Conservation (phyloP, 2,329 filamentous ascomycete genomes). For the Colletotrichum acutatum region DNA sequence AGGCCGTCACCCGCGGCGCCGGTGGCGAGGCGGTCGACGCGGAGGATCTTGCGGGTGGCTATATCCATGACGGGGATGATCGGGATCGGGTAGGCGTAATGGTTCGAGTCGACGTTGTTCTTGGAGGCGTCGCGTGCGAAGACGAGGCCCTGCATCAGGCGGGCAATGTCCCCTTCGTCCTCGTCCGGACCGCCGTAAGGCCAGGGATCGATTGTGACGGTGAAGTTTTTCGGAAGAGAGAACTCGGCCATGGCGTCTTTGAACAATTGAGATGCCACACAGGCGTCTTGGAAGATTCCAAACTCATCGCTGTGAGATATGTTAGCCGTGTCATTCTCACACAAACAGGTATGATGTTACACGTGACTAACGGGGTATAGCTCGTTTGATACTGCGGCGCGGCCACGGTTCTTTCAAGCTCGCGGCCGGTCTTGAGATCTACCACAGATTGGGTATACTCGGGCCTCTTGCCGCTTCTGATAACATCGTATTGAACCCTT, state of each 20-base stretch:
- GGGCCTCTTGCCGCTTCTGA: slow-evolving; percentile 42
- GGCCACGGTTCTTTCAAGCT: slow-evolving; percentile 43
- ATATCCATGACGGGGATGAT: slow-evolving; percentile 70
- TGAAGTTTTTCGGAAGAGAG: slow-evolving; percentile 55
- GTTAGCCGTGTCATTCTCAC: neutral
- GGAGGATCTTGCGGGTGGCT: slow-evolving; percentile 63
- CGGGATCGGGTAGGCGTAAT: slow-evolving; percentile 71
- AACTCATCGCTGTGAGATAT: slow-evolving; percentile 49
- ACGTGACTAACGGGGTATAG: slow-evolving; percentile 44
- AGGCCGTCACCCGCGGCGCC: slow-evolving; percentile 59
- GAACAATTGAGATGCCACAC: slow-evolving; percentile 56
- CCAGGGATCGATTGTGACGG: slow-evolving; percentile 66
- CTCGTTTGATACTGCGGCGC: slow-evolving; percentile 49
- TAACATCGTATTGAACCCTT: slow-evolving; percentile 57
- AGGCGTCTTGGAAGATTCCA: slow-evolving; percentile 50
- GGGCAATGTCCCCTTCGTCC: slow-evolving; percentile 49
- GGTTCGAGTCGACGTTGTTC: slow-evolving; percentile 66
- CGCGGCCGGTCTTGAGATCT: slow-evolving; percentile 46
- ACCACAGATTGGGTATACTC: slow-evolving; percentile 52
- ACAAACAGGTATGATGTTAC: neutral
- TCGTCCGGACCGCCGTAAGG: slow-evolving; percentile 68
- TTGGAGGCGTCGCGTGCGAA: slow-evolving; percentile 56
- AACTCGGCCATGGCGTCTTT: slow-evolving; percentile 59
- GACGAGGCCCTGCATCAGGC: slow-evolving; percentile 62
- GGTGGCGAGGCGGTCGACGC: slow-evolving; percentile 67